Evolutionary conservation across 2,329 filamentous ascomycete species (phyloP), one percentile per base, ranked within the genome.

Genomic region (Xylaria sp.): DNA sequence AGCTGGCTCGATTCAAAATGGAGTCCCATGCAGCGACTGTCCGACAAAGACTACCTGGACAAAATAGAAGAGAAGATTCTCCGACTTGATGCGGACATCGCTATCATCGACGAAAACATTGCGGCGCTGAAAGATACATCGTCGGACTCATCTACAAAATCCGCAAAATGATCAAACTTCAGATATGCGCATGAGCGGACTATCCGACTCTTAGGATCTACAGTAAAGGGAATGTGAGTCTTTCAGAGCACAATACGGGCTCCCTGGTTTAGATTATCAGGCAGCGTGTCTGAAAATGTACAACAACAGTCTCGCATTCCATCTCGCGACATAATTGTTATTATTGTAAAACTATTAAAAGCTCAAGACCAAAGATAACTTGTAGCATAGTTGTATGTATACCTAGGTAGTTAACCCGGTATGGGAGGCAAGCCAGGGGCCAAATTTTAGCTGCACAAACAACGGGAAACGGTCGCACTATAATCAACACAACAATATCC

Each of bases 51-150:
- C 61, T 95, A 95, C 71, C 84, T 85, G 64, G 77, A 81, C 3
- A 87, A 92, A 73, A 78, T 95, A 56, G 80, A 85, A 65, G 90
- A 94, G 72, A 92, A 88, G 76, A 75, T 94, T 17, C 77, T 94
- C 35, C 83, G 82, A 61, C 77, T 94, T 4, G 88, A 95, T 67
- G 90, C 87, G 2, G 90, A 94, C 68, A 91, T 95, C 71, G 86
- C 91, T 1, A 74, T 95, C 17, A 78, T 94, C n/a, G 90, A 95
- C 70, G 92, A 95, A 51, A 88, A 85, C 72, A 90, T 95, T 66
- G 84, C 75, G 2, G 73, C 74, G 31, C 65, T 80, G n/a, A 76
- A 70, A 60, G 69, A 63, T 37, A 64, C 65, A 28, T 59, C 43
- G 28, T 59, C 43, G 23, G 40, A 61, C 19, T 33, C 47, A 46